Evolutionary conservation across 176 grass and related monocot genomes (phyloP).

Genomic region (Otatea glauca): DNA sequence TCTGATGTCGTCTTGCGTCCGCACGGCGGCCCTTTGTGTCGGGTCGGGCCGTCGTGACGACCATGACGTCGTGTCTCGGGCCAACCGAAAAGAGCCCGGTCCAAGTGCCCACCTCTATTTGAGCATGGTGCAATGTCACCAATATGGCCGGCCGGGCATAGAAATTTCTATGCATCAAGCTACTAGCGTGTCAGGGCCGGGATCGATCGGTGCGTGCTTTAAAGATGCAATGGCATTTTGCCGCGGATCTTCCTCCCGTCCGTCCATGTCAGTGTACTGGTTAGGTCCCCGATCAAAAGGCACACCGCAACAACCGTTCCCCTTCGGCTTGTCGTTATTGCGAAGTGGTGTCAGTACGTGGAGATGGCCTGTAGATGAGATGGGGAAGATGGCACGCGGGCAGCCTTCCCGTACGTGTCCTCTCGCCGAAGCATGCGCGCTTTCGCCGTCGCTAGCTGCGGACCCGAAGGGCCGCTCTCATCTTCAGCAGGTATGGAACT

Average conservation of each 20-base stretch:
- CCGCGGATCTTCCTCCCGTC: neutral
- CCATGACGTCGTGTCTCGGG: too few relatives aligned
- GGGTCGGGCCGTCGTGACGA: too few relatives aligned
- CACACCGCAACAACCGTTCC: slow-evolving; percentile 11
- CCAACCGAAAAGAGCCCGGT: too few relatives aligned
- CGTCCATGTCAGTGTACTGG: slow-evolving; percentile 6
- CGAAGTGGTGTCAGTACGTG: neutral
- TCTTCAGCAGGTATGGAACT: neutral
- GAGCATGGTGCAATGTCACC: neutral
- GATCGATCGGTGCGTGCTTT: neutral
- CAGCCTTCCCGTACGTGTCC: too few relatives aligned
- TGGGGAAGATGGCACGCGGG: neutral
- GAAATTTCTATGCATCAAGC: neutral
- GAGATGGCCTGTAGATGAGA: neutral
- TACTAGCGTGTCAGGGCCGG: neutral
- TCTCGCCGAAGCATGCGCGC: neutral
- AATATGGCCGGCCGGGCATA: neutral
- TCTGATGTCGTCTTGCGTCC: too few relatives aligned
- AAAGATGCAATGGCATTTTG: neutral
- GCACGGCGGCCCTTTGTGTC: too few relatives aligned
- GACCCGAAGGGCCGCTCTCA: too few relatives aligned
- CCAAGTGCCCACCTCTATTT: too few relatives aligned
- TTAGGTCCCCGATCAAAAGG: neutral
- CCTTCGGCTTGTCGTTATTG: neutral
- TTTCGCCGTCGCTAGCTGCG: too few relatives aligned